These are phyloP conservation scores for Oryza glaberrima DNA, from an alignment of 176 grass and related monocot genomes.

Conservation along the genomic window DNA sequence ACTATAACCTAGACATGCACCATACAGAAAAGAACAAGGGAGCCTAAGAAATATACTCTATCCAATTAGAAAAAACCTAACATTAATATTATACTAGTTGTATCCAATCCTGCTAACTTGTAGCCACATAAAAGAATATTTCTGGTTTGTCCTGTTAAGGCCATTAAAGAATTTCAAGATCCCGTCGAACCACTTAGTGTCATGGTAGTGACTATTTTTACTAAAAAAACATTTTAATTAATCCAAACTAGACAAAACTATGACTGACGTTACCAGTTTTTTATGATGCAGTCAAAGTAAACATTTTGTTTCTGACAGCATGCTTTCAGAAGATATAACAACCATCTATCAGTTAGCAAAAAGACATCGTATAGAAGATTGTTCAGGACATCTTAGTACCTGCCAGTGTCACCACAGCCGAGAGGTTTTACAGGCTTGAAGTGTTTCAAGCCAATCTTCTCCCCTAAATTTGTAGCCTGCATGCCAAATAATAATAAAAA, in stretches of 20 bases:
- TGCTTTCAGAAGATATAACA: neutral
- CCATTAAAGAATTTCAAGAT: no score
- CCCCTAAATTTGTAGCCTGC: constrained; percentile 64
- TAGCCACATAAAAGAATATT: no score
- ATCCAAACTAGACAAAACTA: neutral
- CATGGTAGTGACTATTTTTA: neutral
- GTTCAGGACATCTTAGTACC: constrained; percentile 47
- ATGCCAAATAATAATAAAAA: constrained; percentile 20
- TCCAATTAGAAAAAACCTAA: no score
- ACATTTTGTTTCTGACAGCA: constrained; percentile 17
- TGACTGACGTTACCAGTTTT: neutral
- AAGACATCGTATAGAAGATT: constrained; percentile 19
- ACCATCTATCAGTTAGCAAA: constrained; percentile 14
- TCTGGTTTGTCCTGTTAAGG: no score
- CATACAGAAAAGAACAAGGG: no score
- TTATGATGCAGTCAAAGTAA: neutral
- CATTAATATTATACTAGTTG: no score
- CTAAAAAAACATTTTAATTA: constrained; percentile 20
- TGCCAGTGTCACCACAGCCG: constrained; percentile 96
- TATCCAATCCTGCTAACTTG: no score
- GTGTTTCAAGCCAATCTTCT: constrained; percentile 86
- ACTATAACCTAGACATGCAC: no score
- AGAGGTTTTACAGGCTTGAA: constrained; percentile 91
- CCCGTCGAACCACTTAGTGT: no score
- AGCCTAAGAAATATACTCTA: no score